Base-by-base conservation (phyloP, 2,329 filamentous ascomycete genomes). In the Stachybotrys elegans region DNA sequence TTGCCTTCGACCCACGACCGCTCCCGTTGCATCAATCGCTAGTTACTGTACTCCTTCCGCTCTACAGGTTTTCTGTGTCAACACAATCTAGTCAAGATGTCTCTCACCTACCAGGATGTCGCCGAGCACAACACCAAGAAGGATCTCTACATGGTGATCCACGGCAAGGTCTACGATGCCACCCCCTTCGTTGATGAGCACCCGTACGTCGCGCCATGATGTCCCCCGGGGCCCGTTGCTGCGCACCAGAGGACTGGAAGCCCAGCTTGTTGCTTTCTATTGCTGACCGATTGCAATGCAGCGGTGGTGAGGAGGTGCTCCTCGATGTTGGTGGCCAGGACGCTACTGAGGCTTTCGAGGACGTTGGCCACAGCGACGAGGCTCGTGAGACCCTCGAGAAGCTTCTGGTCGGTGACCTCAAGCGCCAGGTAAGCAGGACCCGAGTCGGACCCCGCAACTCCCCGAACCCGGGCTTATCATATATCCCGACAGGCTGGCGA, bases 331-430 rank as follows among this genome's bases (percentile, higher is more conserved):
- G 78, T 61, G 93, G 93, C 57, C 91, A 95, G 73, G 93, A 98
- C 70, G 86, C 88, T 60, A 95, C 92, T 58, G 93, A 97, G 73
- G 92, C 93, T 50, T 98, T 98, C 66, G 93, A 98, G 76, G 93
- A 98, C 71, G 93, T 98, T 61, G 93, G 93, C 63, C 93, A 98
- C 85, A 94, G 88, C 60, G 93, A 98, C 70, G 93, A 98, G 78
- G 93, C 93, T 55, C 86, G 93, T 55, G 92, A 97, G 75, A 92
- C 95, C 55, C 83, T 98, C 46, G 83, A 86, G 23, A 80, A 81
- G 60, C 74, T 95, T 53, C 70, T 83, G 42, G 78, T 93, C 54
- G 91, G 88, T 53, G 76, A 64, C 29, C 70, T 96, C 66, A 94
- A 95, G 83, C 81, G 88, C 67, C 66, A 79, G 76, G 88, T 94